phyloP scores from a whole-genome alignment of 306 rosid genomes.

The Begonia masoniana region DNA sequence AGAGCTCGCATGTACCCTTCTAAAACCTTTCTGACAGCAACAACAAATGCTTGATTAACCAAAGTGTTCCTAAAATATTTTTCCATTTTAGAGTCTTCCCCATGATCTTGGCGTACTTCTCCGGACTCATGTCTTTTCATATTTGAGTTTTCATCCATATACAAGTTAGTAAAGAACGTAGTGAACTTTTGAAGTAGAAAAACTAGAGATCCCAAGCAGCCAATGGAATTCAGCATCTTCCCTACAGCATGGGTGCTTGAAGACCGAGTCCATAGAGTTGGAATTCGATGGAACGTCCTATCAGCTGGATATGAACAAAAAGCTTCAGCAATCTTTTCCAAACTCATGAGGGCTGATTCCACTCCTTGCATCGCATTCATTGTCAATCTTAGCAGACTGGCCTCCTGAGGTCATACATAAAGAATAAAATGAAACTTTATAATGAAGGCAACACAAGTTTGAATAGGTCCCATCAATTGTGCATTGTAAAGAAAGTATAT shows the following conservation, averaged over 20 bases:
- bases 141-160: slow-evolving; percentile 7
- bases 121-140: slow-evolving; percentile 2
- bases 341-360: slow-evolving; percentile 48
- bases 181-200: slow-evolving; percentile 59
- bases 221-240: slow-evolving; percentile 50
- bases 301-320: slow-evolving; percentile 57
- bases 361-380: slow-evolving; percentile 71
- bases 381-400: too few species aligned
- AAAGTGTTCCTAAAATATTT: slow-evolving; percentile 34
- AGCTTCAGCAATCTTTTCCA: slow-evolving; percentile 40
- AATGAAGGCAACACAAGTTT: too few species aligned
- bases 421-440: too few species aligned
- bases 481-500: too few species aligned
- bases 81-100: slow-evolving; percentile 11
- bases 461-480: too few species aligned
- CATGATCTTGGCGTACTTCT: slow-evolving; percentile 14
- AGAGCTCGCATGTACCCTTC: slow-evolving; percentile 59
- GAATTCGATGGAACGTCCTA: slow-evolving; percentile 50
- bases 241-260: slow-evolving; percentile 67
- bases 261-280: slow-evolving; percentile 66
- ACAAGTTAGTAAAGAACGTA: slow-evolving; percentile 28
- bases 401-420: too few species aligned
- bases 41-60: slow-evolving; percentile 87
- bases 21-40: slow-evolving; percentile 66
- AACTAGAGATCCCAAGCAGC: slow-evolving; percentile 49